Base-by-base conservation (phyloP, 768 basidiomycete genomes). In the Lactarius sp. region DNA sequence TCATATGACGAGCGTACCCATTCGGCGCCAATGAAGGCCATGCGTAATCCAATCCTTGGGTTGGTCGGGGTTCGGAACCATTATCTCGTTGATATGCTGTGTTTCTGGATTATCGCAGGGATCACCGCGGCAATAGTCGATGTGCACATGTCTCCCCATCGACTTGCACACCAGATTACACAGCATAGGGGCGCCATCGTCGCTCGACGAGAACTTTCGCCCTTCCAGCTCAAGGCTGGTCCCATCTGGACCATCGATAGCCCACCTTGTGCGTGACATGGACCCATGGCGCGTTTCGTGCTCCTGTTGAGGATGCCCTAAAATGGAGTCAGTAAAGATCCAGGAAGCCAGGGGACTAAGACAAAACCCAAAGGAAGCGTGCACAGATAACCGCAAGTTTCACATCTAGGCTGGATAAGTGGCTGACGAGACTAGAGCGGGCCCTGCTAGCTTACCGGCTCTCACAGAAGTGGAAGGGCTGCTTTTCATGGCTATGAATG, bases 261-360 rank as follows among this genome's bases (percentile, higher is more conserved):
- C 75, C 85, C 86, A 86, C 41, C 77, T 75, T 0, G 83, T 81
- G 58, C 74, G 77, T 0, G 83, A 81, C 84, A 86, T 86, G 0
- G 83, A 85, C 12, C 85, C 86, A 59, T 86, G 85, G 13, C 75
- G 76, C 0, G 85, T 87, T 53, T 85, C 84, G 42, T 86, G 85
- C 52, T 84, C 82, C 66, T 80, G 77, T 62, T 86, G 84, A 1
- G 82, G 59, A 65, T 87, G 85, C 0, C 81, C 85, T 86, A 36
- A 57, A 47, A 27, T 37, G 18, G 34, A 12, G n/a, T 41, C 18
- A 34, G 65, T 27, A 18, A 41, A 16, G 8, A 6, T 51, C 5
- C 14, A 37, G 12, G 42, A 8, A 14, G n/a, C 1, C 6, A 27
- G 31, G 1, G 44, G 14, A 10, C 6, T 16, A 52, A 12, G 4